Conservation (phyloP, 371 early-diverging fungal genomes). For the Apophysomyces sp. region DNA sequence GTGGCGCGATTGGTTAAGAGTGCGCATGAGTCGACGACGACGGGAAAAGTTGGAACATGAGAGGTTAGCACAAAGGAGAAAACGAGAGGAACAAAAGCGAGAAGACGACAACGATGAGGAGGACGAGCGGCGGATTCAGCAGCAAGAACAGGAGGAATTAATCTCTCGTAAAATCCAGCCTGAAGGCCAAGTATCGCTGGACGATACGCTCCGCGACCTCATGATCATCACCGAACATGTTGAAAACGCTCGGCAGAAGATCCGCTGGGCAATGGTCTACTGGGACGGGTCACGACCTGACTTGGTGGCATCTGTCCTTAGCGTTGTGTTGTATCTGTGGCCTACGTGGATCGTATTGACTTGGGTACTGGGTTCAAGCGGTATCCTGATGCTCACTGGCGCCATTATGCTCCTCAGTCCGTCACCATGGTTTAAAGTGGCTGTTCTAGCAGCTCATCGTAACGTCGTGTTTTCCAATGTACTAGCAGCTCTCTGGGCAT, state of each 20-base stretch:
- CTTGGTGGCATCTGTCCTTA: conserved; percentile 15
- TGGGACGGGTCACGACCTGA: conserved; percentile 30
- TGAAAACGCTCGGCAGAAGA: conserved; percentile 8
- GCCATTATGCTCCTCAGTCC: conserved; percentile 12
- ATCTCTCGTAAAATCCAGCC: conserved; percentile 32
- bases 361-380: conserved; percentile 20
- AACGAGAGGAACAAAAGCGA: conserved; percentile 14
- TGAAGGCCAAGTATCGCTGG: conserved; percentile 35
- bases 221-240: conserved; percentile 25
- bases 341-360: conserved; percentile 32
- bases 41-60: conserved; percentile 31
- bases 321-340: conserved; percentile 24
- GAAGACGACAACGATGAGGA: conserved; percentile 23
- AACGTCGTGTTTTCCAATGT: conserved; percentile 21
- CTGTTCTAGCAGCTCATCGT: conserved; percentile 9
- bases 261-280: not conserved
- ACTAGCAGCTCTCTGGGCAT: conserved; percentile 28
- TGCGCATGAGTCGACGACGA: conserved; percentile 18
- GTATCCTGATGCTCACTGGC: conserved; percentile 23
- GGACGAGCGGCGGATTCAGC: conserved; percentile 11
- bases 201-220: conserved; percentile 39
- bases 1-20: conserved; percentile 25
- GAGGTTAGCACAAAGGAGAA: conserved; percentile 13
- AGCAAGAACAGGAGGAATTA: conserved; percentile 26
- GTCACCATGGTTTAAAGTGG: conserved; percentile 28